Conservation (phyloP, 345 rosid species). For the Gossypium mustelinum region DNA sequence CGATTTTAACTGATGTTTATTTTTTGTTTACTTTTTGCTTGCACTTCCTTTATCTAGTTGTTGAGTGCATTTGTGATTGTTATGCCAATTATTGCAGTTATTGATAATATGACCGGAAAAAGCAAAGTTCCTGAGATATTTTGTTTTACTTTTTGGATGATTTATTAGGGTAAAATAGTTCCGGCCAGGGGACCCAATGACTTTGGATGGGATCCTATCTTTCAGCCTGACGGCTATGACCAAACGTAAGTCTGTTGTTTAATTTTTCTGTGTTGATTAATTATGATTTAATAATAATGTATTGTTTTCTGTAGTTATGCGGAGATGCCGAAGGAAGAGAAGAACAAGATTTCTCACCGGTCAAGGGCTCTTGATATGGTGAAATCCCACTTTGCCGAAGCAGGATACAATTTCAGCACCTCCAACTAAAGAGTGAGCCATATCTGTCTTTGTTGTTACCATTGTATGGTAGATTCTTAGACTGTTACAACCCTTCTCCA, state of each 20-base stretch:
- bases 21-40: neutral
- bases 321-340: constrained; percentile 88
- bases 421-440: constrained; percentile 16
- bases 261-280: neutral
- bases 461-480: constrained; percentile 10
- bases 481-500: constrained; percentile 5
- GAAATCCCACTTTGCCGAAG: constrained; percentile 66
- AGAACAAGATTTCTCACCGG: constrained; percentile 91
- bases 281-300: neutral
- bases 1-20: no score
- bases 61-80: neutral
- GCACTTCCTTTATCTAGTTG: neutral
- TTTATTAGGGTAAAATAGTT: constrained; percentile 81
- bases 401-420: constrained; percentile 52
- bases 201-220: constrained; percentile 98
- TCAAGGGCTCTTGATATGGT: constrained; percentile 66
- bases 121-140: neutral
- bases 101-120: neutral
- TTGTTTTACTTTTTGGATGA: constrained; percentile 23
- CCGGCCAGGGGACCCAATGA: constrained; percentile 78
- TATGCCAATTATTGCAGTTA: neutral
- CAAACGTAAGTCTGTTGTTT: constrained; percentile 45
- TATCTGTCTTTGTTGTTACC: neutral
- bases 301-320: constrained; percentile 50
- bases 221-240: constrained; percentile 83